These are phyloP conservation scores for Prunus persica DNA, from an alignment of 306 rosid species.

Conservation along the genomic window DNA sequence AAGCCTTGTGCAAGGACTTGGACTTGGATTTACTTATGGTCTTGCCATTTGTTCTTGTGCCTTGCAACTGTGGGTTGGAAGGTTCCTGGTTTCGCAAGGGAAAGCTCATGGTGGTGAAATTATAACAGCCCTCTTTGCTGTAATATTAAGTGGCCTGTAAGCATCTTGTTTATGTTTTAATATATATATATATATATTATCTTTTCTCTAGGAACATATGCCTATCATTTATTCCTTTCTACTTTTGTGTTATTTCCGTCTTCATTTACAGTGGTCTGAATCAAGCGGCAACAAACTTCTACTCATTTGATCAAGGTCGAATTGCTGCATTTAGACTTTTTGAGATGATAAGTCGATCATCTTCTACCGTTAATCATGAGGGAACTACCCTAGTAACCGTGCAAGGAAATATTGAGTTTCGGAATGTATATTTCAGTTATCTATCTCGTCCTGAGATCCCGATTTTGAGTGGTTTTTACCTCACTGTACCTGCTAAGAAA, in stretches of 20 bases:
- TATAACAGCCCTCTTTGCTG: slow-evolving; percentile 88
- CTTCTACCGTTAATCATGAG: slow-evolving; percentile 78
- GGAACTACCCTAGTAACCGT: slow-evolving; percentile 67
- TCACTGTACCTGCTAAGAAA: slow-evolving; percentile 97
- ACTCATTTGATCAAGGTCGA: slow-evolving; percentile 98
- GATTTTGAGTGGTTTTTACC: slow-evolving; percentile 96
- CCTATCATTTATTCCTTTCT: slow-evolving; percentile 22
- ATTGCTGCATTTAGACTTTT: slow-evolving; percentile 97
- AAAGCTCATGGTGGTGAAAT: slow-evolving; percentile 96
- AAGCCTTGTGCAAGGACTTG: slow-evolving; percentile 99
- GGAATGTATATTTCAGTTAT: slow-evolving; percentile 97
- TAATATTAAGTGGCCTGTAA: slow-evolving; percentile 99
- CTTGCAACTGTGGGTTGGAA: slow-evolving; percentile 98
- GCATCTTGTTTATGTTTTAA: slow-evolving; percentile 23
- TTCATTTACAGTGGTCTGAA: slow-evolving; percentile 70
- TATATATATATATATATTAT: neutral
- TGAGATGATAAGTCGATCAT: slow-evolving; percentile 99
- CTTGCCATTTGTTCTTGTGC: slow-evolving; percentile 99
- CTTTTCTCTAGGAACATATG: slow-evolving; percentile 7
- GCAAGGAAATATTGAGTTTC: slow-evolving; percentile 95
- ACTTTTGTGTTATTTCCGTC: slow-evolving; percentile 18
- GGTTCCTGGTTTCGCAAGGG: slow-evolving; percentile 55
- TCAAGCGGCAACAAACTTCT: slow-evolving; percentile 99
- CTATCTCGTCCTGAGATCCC: slow-evolving; percentile 99
- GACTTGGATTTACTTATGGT: slow-evolving; percentile 99